Percentiles rank a stretch among this genome's conserved stretches.
Evolutionary conservation across 108 stramenopile species (phyloP).

Genomic region (Nitzschia inconspicua): DNA sequence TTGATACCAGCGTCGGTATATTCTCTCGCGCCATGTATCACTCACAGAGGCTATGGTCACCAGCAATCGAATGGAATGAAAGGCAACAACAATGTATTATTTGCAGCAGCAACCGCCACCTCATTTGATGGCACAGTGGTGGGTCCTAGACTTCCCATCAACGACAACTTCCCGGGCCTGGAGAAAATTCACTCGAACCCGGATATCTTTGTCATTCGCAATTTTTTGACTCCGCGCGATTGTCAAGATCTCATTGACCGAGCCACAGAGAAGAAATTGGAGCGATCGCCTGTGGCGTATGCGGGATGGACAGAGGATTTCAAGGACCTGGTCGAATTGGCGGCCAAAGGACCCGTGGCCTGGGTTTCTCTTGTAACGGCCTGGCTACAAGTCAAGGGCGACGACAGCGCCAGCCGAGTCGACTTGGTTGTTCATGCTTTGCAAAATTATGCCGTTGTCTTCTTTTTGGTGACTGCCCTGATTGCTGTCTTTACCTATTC

Average conservation of each 20-base stretch:
- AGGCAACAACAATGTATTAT: too few species aligned
- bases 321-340: slow-evolving; percentile 63
- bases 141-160: slow-evolving; percentile 46
- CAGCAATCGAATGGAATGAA: too few species aligned
- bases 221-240: slow-evolving; percentile 41
- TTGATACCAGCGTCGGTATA: too few species aligned
- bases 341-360: slow-evolving; percentile 68
- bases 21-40: too few species aligned
- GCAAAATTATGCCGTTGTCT: slow-evolving; percentile 53
- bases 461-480: slow-evolving; percentile 35
- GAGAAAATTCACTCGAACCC: slow-evolving; percentile 61
- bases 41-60: too few species aligned
- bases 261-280: slow-evolving; percentile 44
- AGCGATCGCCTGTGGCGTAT: slow-evolving; percentile 71
- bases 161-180: slow-evolving; percentile 50
- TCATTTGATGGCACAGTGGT: too few species aligned
- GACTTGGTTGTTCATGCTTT: slow-evolving; percentile 53
- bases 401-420: slow-evolving; percentile 21
- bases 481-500: slow-evolving; percentile 49
- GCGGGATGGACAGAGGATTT: slow-evolving; percentile 76
- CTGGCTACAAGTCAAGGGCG: slow-evolving; percentile 53
- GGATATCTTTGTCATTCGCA: slow-evolving; percentile 66
- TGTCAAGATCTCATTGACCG: slow-evolving; percentile 54
- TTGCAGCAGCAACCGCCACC: too few species aligned
- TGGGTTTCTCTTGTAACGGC: slow-evolving; percentile 60